Evolutionary conservation across 108 stramenopile genomes (phyloP).

Genomic region (Fistulifera pelliculosa): DNA sequence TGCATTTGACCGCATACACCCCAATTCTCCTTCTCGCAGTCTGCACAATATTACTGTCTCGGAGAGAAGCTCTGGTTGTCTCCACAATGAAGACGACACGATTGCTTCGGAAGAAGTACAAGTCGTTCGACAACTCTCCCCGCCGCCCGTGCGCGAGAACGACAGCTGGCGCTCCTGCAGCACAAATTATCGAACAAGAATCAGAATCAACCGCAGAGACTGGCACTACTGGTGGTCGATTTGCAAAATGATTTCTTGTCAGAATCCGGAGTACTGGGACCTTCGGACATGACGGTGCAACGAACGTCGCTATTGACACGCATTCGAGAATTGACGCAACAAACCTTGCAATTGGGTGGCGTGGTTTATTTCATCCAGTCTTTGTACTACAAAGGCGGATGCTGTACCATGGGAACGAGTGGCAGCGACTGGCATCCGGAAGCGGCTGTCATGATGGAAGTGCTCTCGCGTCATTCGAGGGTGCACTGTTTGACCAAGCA

Average conservation of each 20-base stretch:
- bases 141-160: too few species aligned
- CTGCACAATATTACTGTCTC: too few species aligned
- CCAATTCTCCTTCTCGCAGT: too few species aligned
- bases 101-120: too few species aligned
- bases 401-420: background rate
- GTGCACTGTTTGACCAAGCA: background rate
- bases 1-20: too few species aligned
- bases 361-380: conserved; percentile 5
- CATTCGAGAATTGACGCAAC: conserved; percentile 1
- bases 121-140: too few species aligned
- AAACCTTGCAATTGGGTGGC: background rate
- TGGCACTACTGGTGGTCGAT: conserved; percentile 2
- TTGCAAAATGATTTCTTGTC: conserved; percentile 1
- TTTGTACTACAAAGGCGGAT: background rate
- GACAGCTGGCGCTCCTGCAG: too few species aligned
- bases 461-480: background rate
- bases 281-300: conserved; percentile 1
- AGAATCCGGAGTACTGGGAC: background rate
- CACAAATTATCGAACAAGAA: too few species aligned
- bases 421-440: conserved; percentile 5
- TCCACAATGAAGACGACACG: too few species aligned
- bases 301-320: background rate
- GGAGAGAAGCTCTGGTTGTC: too few species aligned
- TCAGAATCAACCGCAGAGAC: too few species aligned
- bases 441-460: background rate